Base-by-base conservation (phyloP, 352 stramenopile species). In the Globisporangium apiculatum region DNA sequence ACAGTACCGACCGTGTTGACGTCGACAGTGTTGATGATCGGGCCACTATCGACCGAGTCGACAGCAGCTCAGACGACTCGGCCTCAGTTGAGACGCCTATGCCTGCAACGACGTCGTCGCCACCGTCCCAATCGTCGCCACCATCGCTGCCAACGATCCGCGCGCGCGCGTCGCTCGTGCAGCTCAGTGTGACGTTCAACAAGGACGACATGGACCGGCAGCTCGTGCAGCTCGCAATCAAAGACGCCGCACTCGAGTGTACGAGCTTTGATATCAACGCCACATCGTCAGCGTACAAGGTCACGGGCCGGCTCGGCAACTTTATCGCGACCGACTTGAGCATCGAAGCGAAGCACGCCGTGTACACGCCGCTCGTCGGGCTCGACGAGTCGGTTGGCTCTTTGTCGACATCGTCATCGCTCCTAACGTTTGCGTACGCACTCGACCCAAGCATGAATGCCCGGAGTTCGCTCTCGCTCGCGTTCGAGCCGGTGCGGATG, bases 111-210 rank as follows among this genome's bases (percentile, higher is more conserved):
- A 31, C 18, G 17, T 52, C 4, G 46, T 36, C 38, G 38, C 38
- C 17, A 58, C 31, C 52, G 12, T 46, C 15, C 2, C 45, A 62
- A 40, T 36, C 48, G 17, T 68, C 56, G 5, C 24, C 7, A 8
- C 7, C 35, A 5, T 57, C 56, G 15, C 15, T 24, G 51, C 66
- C 64, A 15, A 57, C 63, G 15, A 53, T 82, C 5, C 38, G 85
- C 15, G 50, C 89, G 45, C 68, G 75, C 24, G 77, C 79, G 8
- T 90, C 84, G 12, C 56, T 94, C 5, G 79, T 90, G 6, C 69
- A 91, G 48, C 76, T 94, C 48, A 86, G 75, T 52, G 65, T 94
- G 42, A 87, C 84, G 12, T 87, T 94, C 54, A 94, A 94, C 61
- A 94, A 94, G 62, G 82, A 94, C 36, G 66, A 89, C 49, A 48